A percentile compares a stretch with the other conserved stretches of the same genome.
Conservation (phyloP, 2,329 filamentous ascomycete genomes). For the Venturia effusa region DNA sequence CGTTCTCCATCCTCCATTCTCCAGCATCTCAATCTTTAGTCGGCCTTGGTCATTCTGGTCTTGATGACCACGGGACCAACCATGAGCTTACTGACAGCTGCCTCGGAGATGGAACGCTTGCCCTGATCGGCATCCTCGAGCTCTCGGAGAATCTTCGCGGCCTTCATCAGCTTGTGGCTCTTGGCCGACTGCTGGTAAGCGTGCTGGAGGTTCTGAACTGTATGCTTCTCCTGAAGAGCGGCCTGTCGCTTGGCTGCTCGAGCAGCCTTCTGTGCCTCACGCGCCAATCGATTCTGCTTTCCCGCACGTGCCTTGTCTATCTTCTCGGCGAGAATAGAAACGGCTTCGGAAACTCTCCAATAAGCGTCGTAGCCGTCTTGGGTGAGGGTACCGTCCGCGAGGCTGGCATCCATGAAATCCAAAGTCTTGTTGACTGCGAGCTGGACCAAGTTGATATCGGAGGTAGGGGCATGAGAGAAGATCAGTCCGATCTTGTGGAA, state of each 20-base stretch:
- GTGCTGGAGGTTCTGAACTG: neutral
- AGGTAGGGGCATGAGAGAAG: neutral
- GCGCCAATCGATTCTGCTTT: neutral
- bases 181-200: neutral
- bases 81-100: neutral
- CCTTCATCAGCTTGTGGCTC: neutral
- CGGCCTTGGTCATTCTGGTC: neutral
- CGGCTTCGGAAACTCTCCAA: neutral
- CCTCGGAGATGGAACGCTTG: neutral
- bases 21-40: neutral
- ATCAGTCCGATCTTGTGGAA: neutral
- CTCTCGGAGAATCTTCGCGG: neutral
- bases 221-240: too few species aligned
- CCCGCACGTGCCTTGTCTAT: neutral
- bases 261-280: neutral
- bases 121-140: neutral
- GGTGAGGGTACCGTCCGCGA: neutral
- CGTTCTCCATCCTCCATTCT: neutral
- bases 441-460: neutral
- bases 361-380: neutral
- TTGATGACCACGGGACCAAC: neutral
- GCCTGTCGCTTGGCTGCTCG: neutral
- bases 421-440: neutral
- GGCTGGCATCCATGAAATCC: neutral
- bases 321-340: neutral